These are phyloP conservation scores for Sparassis latifolia DNA, from an alignment of 1,284 basidiomycete species.

Conservation along the genomic window DNA sequence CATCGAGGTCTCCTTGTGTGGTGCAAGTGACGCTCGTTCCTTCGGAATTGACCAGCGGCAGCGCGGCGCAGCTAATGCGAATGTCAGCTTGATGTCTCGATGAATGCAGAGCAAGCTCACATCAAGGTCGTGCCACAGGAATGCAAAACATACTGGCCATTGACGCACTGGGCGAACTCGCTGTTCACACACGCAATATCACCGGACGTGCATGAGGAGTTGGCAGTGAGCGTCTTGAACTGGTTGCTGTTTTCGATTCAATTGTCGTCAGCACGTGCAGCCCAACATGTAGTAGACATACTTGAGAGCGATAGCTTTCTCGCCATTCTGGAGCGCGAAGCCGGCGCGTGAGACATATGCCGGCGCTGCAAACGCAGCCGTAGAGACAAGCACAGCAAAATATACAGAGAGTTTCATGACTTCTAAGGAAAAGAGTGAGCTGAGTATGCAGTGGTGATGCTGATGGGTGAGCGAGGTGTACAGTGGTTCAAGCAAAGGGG, in stretches of 20 bases:
- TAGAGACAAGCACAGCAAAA: constrained; percentile 22
- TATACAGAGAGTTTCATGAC: constrained; percentile 22
- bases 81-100: too few relatives aligned
- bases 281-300: constrained; percentile 19
- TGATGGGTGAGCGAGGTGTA: too few relatives aligned
- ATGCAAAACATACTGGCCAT: constrained; percentile 38
- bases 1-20: constrained; percentile 32
- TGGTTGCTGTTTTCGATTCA: constrained; percentile 29
- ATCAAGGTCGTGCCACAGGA: constrained; percentile 35
- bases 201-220: constrained; percentile 38
- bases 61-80: constrained; percentile 41
- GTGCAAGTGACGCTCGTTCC: constrained; percentile 44
- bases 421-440: neutral
- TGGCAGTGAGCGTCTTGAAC: constrained; percentile 36
- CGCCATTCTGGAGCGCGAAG: constrained; percentile 41
- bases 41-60: constrained; percentile 39
- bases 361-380: constrained; percentile 34
- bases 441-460: too few relatives aligned
- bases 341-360: constrained; percentile 28
- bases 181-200: constrained; percentile 40
- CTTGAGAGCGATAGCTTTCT: constrained; percentile 50
- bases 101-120: constrained; percentile 25
- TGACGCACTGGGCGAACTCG: constrained; percentile 45
- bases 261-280: constrained; percentile 4
- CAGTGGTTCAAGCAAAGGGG: too few relatives aligned